These are phyloP conservation scores for Nakazawaea ishiwadae DNA, from an alignment of 805 yeast genomes.

Conservation along the genomic window DNA sequence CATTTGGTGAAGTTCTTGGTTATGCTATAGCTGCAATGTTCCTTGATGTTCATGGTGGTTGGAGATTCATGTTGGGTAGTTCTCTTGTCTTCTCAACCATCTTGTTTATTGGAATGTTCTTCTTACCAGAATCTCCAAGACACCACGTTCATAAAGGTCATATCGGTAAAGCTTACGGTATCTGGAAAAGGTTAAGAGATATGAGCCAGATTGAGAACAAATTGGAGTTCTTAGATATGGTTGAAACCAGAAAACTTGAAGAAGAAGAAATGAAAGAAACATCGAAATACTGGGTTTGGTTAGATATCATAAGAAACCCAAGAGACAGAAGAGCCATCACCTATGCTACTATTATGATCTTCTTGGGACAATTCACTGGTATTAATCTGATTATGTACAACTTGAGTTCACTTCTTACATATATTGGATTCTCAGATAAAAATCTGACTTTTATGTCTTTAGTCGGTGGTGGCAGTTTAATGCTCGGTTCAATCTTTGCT, in stretches of 20 bases:
- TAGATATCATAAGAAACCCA: slow-evolving; percentile 49
- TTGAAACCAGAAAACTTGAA: slow-evolving; percentile 46
- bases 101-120: slow-evolving; percentile 44
- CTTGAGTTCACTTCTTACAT: slow-evolving; percentile 51
- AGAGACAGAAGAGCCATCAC: slow-evolving; percentile 59
- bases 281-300: slow-evolving; percentile 19
- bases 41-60: slow-evolving; percentile 49
- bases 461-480: slow-evolving; percentile 62
- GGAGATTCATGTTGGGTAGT: slow-evolving; percentile 66
- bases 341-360: slow-evolving; percentile 53
- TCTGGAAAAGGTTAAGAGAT: slow-evolving; percentile 55
- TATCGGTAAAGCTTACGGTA: slow-evolving; percentile 47
- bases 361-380: slow-evolving; percentile 64
- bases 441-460: slow-evolving; percentile 60
- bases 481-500: slow-evolving; percentile 65
- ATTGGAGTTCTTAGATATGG: slow-evolving; percentile 55
- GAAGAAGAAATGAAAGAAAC: slow-evolving; percentile 28
- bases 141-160: slow-evolving; percentile 48
- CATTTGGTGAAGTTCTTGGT: slow-evolving; percentile 63
- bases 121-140: slow-evolving; percentile 61
- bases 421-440: slow-evolving; percentile 49
- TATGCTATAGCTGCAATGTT: slow-evolving; percentile 62
- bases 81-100: slow-evolving; percentile 54
- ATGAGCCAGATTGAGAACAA: slow-evolving; percentile 35
- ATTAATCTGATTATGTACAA: slow-evolving; percentile 64